Conservation (phyloP, 345 rosid genomes). For the Erysimum cheiranthoides region DNA sequence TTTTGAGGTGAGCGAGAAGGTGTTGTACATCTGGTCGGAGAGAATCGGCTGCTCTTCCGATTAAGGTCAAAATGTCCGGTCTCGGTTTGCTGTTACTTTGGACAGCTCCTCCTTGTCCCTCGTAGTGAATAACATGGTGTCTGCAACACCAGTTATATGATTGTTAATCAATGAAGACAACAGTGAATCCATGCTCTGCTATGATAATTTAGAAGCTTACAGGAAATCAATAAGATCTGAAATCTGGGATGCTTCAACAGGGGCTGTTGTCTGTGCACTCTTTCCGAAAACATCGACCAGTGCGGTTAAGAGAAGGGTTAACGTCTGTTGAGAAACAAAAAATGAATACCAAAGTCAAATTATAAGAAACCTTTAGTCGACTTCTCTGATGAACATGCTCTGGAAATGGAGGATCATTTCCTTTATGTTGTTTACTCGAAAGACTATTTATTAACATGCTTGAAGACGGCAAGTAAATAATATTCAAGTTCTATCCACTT, state of each 20-base stretch:
- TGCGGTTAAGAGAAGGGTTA: constrained; percentile 63
- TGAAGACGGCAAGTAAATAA: background rate
- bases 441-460: constrained; percentile 17
- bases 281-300: constrained; percentile 88
- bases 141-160: constrained; percentile 46
- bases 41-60: constrained; percentile 71
- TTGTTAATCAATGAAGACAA: constrained; percentile 5
- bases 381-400: constrained; percentile 7
- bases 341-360: background rate
- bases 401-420: constrained; percentile 18
- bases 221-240: constrained; percentile 85
- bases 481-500: constrained; percentile 1
- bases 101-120: constrained; percentile 95
- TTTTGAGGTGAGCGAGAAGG: constrained; percentile 85
- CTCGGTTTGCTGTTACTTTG: constrained; percentile 89
- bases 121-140: constrained; percentile 89
- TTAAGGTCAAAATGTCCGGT: constrained; percentile 70
- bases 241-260: constrained; percentile 84
- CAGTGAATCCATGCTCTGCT: background rate
- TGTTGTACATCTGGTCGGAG: constrained; percentile 85
- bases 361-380: constrained; percentile 11
- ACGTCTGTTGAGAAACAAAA: constrained; percentile 57
- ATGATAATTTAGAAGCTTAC: constrained; percentile 51
- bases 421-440: background rate
- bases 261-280: constrained; percentile 58